These are phyloP conservation scores for Suillus variegatus DNA, from an alignment of 768 basidiomycete species.

Conservation along the genomic window DNA sequence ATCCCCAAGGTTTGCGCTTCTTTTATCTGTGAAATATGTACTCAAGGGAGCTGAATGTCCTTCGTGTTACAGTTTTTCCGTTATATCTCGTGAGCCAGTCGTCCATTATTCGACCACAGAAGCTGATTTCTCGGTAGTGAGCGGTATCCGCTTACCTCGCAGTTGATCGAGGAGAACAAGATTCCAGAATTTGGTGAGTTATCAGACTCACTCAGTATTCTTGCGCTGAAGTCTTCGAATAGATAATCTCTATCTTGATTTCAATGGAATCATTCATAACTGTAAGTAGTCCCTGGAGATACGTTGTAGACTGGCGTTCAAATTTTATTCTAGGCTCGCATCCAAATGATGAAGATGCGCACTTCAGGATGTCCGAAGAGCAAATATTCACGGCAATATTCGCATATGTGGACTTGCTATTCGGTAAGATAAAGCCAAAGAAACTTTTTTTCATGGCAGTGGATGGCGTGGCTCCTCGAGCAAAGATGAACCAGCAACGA, in stretches of 20 bases:
- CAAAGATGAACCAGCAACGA: constrained; percentile 99
- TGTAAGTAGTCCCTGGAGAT: constrained; percentile 38
- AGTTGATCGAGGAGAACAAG: constrained; percentile 97
- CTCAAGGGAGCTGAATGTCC: constrained; percentile 10
- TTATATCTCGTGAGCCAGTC: constrained; percentile 78
- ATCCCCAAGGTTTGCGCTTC: constrained; percentile 61
- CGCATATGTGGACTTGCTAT: constrained; percentile 94
- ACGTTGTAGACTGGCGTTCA: not conserved
- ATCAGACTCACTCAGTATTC: not conserved
- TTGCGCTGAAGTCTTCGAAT: constrained; percentile 17
- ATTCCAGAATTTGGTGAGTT: constrained; percentile 93
- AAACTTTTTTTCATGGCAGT: constrained; percentile 99
- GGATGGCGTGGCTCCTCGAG: constrained; percentile 94
- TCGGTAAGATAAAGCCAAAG: constrained; percentile 96
- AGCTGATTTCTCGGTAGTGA: constrained; percentile 54
- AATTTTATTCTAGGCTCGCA: constrained; percentile 65
- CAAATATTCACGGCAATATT: constrained; percentile 98
- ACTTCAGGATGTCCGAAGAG: constrained; percentile 94
- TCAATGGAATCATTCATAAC: constrained; percentile 91
- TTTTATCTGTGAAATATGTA: not conserved
- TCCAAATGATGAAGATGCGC: constrained; percentile 94
- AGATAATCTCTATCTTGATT: constrained; percentile 94
- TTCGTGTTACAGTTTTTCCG: constrained; percentile 77
- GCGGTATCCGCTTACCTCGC: constrained; percentile 97
- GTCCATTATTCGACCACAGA: not conserved